These are phyloP conservation scores for Sicyos edulis DNA, from an alignment of 306 rosid genomes.

Conservation along the genomic window DNA sequence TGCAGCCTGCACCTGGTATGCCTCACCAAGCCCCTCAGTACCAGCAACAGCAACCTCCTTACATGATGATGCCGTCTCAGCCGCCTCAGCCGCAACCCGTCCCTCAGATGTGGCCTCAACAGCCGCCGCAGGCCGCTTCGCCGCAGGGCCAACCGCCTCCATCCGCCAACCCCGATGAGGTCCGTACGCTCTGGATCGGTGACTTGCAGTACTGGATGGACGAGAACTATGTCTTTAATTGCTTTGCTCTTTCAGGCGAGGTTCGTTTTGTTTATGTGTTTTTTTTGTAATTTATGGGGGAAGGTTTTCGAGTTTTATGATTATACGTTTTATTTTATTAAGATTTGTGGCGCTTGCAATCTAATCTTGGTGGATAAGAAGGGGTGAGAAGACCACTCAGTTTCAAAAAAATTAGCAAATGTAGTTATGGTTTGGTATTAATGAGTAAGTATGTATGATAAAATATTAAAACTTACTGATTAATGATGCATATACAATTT, in stretches of 20 bases:
- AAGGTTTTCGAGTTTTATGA: background rate
- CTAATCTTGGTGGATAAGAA: background rate
- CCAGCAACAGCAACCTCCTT: slow-evolving; percentile 50
- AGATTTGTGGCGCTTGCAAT: background rate
- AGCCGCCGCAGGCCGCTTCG: slow-evolving; percentile 31
- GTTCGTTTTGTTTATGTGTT: slow-evolving; percentile 18
- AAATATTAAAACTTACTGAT: no score
- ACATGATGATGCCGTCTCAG: slow-evolving; percentile 79
- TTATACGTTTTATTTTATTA: background rate
- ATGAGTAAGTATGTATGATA: no score
- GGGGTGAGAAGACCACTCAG: background rate
- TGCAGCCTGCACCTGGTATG: slow-evolving; percentile 80
- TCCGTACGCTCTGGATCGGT: slow-evolving; percentile 68
- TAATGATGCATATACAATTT: no score
- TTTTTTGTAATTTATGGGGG: background rate
- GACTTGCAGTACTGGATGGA: slow-evolving; percentile 69
- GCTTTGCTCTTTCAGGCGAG: slow-evolving; percentile 51
- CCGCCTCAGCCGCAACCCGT: slow-evolving; percentile 30
- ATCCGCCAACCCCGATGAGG: slow-evolving; percentile 47
- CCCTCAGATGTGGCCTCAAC: slow-evolving; percentile 55
- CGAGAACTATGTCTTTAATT: slow-evolving; percentile 39
- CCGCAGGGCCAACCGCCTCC: slow-evolving; percentile 37
- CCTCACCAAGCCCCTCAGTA: slow-evolving; percentile 68
- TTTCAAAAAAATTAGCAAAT: no score
- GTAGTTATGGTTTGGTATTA: no score